Evolutionary conservation across 2,329 filamentous ascomycete genomes (phyloP).

Genomic region (Fusarium mundagurra): DNA sequence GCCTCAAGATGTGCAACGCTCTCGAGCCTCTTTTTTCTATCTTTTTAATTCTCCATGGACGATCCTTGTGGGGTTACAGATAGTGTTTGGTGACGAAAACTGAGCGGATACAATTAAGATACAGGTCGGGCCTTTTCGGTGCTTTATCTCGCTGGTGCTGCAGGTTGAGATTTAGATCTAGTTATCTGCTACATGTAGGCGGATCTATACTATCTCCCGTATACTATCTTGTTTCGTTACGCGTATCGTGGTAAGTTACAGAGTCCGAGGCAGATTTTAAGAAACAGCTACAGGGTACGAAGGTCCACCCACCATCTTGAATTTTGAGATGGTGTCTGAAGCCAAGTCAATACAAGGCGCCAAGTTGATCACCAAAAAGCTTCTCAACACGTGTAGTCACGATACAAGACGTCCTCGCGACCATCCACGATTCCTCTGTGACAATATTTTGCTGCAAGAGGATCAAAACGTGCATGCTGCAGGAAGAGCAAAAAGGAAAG

Average conservation of each 20-base stretch:
- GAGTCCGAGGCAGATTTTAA: neutral
- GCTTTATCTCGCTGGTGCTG: constrained; percentile 2
- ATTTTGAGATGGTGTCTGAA: neutral
- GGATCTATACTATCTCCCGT: neutral
- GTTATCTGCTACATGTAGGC: neutral
- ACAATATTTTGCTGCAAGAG: constrained; percentile 21
- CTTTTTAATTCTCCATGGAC: neutral
- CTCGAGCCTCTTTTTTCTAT: neutral
- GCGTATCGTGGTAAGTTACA: constrained; percentile 1
- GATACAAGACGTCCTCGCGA: neutral
- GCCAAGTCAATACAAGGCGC: constrained; percentile 23
- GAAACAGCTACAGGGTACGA: constrained; percentile 7
- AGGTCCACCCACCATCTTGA: constrained; percentile 2
- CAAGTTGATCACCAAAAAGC: constrained; percentile 16
- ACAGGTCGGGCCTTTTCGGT: constrained; percentile 35
- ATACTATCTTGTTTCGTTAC: neutral
- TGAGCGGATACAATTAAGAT: neutral
- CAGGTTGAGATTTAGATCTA: constrained; percentile 10
- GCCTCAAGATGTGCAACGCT: constrained; percentile 13
- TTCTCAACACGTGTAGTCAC: constrained; percentile 15
- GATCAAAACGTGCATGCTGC: constrained; percentile 10
- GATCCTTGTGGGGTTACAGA: constrained; percentile 22
- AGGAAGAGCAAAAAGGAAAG: neutral
- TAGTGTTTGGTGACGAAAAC: constrained; percentile 13
- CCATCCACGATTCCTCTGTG: constrained; percentile 24